Evolutionary conservation across 805 yeast species (phyloP).

Genomic region (Yamadazyma ubonensis): DNA sequence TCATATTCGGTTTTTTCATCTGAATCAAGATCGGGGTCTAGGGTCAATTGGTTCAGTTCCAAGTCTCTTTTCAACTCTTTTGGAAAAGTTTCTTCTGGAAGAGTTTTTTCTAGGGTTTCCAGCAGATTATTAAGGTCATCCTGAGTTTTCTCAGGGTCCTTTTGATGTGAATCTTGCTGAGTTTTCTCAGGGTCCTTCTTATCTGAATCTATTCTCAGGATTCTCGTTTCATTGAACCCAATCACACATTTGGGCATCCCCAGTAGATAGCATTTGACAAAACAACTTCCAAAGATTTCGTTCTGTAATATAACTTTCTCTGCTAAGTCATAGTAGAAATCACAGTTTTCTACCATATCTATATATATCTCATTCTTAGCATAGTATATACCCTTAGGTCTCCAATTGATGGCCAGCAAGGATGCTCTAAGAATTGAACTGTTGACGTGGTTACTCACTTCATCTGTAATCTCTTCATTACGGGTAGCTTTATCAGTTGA

Average conservation of each 20-base stretch:
- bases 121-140: too few relatives aligned
- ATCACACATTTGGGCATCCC: conserved; percentile 45
- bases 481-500: too few relatives aligned
- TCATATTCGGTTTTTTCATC: too few relatives aligned
- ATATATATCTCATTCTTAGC: conserved; percentile 44
- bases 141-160: too few relatives aligned
- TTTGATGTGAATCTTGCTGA: too few relatives aligned
- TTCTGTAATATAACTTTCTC: conserved; percentile 27
- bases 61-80: too few relatives aligned
- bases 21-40: too few relatives aligned
- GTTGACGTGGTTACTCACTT: conserved; percentile 42
- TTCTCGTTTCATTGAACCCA: conserved; percentile 40
- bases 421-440: conserved; percentile 74
- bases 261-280: conserved; percentile 38
- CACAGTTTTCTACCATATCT: conserved; percentile 40
- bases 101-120: too few relatives aligned
- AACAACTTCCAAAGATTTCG: conserved; percentile 34
- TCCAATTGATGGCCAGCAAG: conserved; percentile 54
- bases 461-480: conserved; percentile 39
- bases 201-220: conserved; percentile 24
- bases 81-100: too few relatives aligned
- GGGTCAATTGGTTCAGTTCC: too few relatives aligned
- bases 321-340: conserved; percentile 35
- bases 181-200: too few relatives aligned
- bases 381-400: conserved; percentile 46